phyloP scores from a whole-genome alignment of 2,329 filamentous ascomycete species.

The Fusarium pininemorale region DNA sequence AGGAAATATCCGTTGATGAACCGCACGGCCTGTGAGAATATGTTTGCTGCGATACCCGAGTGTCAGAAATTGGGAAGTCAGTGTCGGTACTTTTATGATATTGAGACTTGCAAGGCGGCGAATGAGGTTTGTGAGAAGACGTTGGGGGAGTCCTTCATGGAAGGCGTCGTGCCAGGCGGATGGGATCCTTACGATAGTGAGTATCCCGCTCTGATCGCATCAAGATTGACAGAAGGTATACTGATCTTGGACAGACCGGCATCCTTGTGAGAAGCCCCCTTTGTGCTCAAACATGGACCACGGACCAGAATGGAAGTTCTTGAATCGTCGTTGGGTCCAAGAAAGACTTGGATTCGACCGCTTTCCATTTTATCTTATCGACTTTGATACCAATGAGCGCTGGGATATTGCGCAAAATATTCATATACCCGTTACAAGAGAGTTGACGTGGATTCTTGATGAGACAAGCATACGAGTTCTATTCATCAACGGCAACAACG shows the following conservation, averaged over 20 bases:
- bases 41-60: constrained; percentile 23
- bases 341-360: constrained; percentile 11
- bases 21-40: not conserved
- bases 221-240: no score
- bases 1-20: constrained; percentile 22
- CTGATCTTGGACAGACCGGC: not conserved
- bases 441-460: constrained; percentile 14
- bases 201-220: not conserved
- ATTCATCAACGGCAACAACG: constrained; percentile 15
- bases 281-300: constrained; percentile 18
- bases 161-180: constrained; percentile 1
- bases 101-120: constrained; percentile 4
- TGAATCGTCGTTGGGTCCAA: constrained; percentile 23
- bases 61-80: not conserved
- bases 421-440: constrained; percentile 16
- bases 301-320: constrained; percentile 17
- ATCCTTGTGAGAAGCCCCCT: constrained; percentile 9
- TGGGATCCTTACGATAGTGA: constrained; percentile 30
- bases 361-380: constrained; percentile 8
- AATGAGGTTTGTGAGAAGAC: constrained; percentile 19
- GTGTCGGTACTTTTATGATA: constrained; percentile 6
- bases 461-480: constrained; percentile 12
- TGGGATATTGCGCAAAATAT: constrained; percentile 15
- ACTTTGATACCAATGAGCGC: constrained; percentile 3
- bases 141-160: constrained; percentile 8